Evolutionary conservation across 2,329 filamentous ascomycete species (phyloP), one percentile per base, ranked within the genome.

Genomic region (Ascocoryne sarcoides): DNA sequence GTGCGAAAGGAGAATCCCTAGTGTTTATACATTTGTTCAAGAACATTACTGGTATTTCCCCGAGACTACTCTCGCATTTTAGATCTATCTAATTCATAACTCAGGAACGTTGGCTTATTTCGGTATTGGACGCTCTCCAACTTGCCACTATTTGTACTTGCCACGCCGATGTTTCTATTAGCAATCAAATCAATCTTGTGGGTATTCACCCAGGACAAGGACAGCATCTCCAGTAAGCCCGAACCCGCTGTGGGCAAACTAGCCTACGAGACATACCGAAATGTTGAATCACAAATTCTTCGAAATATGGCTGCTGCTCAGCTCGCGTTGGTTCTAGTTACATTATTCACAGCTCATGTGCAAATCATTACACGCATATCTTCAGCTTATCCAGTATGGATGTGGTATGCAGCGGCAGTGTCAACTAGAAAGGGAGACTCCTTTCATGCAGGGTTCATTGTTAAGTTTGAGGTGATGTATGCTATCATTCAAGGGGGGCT

Each of bases 21-120:
- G 87, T 59, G 89, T 98, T 45, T 96, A 94, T 63, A 73, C 78
- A 0, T 96, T 84, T 68, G 90, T 96, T 2, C 92, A 98, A 59
- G 70, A 71, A 33, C 70, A 84, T 54, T 96, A 98, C 62, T 98
- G 92, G 89, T 94, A 71, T 61, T 77, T 62, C 17, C 9, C 9
- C 4, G 5, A 5, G 5, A n/a, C 12, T 16, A 14, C 21, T 3
- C 5, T 12, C 12, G 4, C 34, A 12, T 26, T 10, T 21, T 5
- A 16, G 4, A n/a, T 32, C n/a, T 21, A n/a, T 28, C n/a, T 39
- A 23, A 39, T 15, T 32, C 10, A 14, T 30, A n/a, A 20, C 19
- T 12, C 32, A 95, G 89, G 92, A 80, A 90, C 54, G 79, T 84
- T 38, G 92, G 92, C 0, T 82, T 94, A 51, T 72, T 96, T 37